Evolutionary conservation across 331 rosid species (phyloP), one percentile per base, ranked within the genome.

Genomic region (Erythrophleum ivorense): DNA sequence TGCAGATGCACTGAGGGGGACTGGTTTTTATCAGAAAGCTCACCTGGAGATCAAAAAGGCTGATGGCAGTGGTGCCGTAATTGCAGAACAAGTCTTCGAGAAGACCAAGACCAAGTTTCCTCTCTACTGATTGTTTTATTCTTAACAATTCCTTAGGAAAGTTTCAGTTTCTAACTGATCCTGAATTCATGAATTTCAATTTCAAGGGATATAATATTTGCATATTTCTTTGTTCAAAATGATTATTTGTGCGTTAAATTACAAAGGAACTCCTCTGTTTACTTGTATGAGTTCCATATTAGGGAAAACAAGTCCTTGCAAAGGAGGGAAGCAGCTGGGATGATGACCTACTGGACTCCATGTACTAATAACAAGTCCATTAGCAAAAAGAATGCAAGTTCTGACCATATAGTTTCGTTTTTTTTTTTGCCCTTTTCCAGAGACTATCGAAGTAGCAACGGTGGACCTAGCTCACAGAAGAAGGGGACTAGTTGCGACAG

Each of bases 11-110:
- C 81, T 88, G 66, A 88, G 95, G 82, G 97, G 94, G 34, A 88
- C 97, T 7, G 91, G 90, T 48, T 81, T 57, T 81, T 90, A 86
- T 66, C 94, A 94, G 85, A 94, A 94, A 82, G 88, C 93, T 62
- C 76, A 84, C 43, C 7, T 94, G 88, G 98, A 94, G 89, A 91
- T 94, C 19, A 94, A 94, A 83, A 86, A 89, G 82, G 97, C 97
- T 0, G 97, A 94, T 34, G 70, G 70, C 70, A 63, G 4, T 9
- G 70, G 70, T 62, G 68, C 68, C n/a, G 68, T 13, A 16, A 62
- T 62, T 31, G 68, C 68, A 31, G 68, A 62, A 14, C 68, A 62
- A 31, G 68, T 62, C 9, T 62, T 62, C 29, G 68, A 62, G 68
- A 62, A 62, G 68, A 62, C 68, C 43, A 62, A 62, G 43, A 40